Evolutionary conservation across 495 filamentous ascomycete species (phyloP).

Genomic region (Neurospora sp.): DNA sequence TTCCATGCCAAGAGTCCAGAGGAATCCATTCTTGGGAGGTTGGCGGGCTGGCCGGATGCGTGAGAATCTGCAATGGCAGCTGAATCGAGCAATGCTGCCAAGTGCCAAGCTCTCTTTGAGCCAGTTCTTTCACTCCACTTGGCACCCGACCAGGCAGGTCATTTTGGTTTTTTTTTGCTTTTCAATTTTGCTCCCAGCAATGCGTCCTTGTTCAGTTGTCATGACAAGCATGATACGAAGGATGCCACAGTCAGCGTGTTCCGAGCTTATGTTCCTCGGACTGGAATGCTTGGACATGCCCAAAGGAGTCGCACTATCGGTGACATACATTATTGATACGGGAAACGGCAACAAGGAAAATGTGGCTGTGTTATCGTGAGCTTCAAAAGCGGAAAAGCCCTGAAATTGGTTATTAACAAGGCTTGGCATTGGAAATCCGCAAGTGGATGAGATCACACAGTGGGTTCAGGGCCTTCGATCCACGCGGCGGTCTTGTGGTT

Average conservation of each 20-base stretch:
- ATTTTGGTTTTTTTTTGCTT: not conserved
- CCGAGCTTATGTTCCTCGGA: not conserved
- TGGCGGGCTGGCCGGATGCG: not conserved
- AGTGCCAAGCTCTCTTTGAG: not conserved
- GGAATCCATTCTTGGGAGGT: not conserved
- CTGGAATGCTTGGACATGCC: not conserved
- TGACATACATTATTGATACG: not conserved
- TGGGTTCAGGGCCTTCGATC: not conserved
- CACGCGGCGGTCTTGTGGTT: too few species aligned
- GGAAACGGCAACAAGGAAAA: not conserved
- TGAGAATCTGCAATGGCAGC: not conserved
- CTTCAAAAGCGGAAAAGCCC: not conserved
- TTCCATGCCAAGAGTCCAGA: not conserved
- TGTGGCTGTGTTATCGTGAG: not conserved
- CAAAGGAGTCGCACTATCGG: not conserved
- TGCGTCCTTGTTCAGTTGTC: not conserved
- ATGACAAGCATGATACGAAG: not conserved
- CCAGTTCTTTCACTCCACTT: not conserved
- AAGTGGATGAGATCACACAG: not conserved
- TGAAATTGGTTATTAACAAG: not conserved
- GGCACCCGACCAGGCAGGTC: not conserved
- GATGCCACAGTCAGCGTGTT: not conserved
- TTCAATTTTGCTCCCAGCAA: not conserved
- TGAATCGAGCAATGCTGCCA: not conserved
- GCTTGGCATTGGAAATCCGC: not conserved